These are phyloP conservation scores for Magnolia changhungtana DNA, from an alignment of 164 flowering plant species.

Conservation along the genomic window DNA sequence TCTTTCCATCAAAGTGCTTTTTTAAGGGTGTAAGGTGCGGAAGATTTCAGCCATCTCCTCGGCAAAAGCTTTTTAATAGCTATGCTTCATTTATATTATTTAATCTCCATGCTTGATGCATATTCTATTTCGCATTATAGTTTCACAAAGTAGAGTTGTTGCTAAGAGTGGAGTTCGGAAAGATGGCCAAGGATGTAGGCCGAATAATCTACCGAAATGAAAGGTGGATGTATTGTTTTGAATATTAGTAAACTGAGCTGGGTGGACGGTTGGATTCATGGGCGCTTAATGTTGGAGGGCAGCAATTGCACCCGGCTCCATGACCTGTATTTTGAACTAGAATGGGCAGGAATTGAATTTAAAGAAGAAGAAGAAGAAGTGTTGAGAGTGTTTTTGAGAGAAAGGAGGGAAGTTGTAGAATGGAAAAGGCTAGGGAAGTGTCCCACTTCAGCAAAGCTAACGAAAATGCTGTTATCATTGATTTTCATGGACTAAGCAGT, in stretches of 20 bases:
- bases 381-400: neutral
- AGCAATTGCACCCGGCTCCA: constrained; percentile 37
- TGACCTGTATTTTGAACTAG: constrained; percentile 4
- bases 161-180: constrained; percentile 4
- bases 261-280: constrained; percentile 24
- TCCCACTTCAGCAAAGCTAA: constrained; percentile 30
- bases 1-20: too few species aligned
- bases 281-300: constrained; percentile 34
- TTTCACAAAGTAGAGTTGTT: too few species aligned
- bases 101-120: too few species aligned
- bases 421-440: constrained; percentile 26
- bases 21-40: too few species aligned
- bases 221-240: constrained; percentile 30
- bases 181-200: constrained; percentile 24
- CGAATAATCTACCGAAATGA: neutral
- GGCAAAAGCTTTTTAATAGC: too few species aligned
- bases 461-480: constrained; percentile 20
- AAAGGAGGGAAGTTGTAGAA: constrained; percentile 33
- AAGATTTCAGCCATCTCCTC: too few species aligned
- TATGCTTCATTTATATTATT: too few species aligned
- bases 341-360: constrained; percentile 1
- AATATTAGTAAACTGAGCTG: constrained; percentile 23
- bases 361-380: too few species aligned
- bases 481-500: constrained; percentile 27
- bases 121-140: too few species aligned